Evolutionary conservation across 2,329 filamentous ascomycete species (phyloP).

Genomic region (Xylaria sp.): DNA sequence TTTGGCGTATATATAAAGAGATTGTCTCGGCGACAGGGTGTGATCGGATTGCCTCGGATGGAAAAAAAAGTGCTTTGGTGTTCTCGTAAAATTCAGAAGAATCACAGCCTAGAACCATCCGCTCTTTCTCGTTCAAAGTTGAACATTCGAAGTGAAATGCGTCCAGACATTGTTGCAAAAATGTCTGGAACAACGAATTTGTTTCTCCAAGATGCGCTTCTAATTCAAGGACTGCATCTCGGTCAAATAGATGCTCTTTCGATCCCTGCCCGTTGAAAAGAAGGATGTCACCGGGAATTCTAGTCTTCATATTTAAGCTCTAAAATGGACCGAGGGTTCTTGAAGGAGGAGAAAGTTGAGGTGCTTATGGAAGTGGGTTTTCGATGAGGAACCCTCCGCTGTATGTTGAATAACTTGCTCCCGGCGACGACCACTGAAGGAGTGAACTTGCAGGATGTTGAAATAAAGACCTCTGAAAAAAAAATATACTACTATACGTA

Average conservation of each 20-base stretch:
- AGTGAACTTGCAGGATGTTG: not conserved
- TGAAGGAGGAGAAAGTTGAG: not conserved
- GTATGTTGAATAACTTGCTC: not conserved
- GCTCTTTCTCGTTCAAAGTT: constrained; percentile 15
- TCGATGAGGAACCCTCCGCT: not conserved
- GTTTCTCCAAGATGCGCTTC: constrained; percentile 10
- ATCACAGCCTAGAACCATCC: constrained; percentile 6
- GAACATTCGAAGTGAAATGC: constrained; percentile 25
- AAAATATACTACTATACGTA: not conserved
- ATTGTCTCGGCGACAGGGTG: constrained; percentile 28
- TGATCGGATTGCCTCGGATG: constrained; percentile 15
- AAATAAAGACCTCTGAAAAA: not conserved
- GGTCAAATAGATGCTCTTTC: constrained; percentile 23
- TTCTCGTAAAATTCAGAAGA: constrained; percentile 10
- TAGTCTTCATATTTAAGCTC: constrained; percentile 5
- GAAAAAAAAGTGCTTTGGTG: constrained; percentile 18
- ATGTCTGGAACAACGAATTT: constrained; percentile 1
- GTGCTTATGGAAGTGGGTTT: not conserved
- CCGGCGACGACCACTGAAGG: not conserved
- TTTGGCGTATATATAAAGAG: constrained; percentile 21
- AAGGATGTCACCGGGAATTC: constrained; percentile 23
- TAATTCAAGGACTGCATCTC: constrained; percentile 6
- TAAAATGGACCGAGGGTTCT: not conserved
- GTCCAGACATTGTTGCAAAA: constrained; percentile 23
- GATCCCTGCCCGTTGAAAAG: constrained; percentile 28